phyloP scores from a whole-genome alignment of 2,329 filamentous ascomycete genomes.

The Aspergillus phoenicis region DNA sequence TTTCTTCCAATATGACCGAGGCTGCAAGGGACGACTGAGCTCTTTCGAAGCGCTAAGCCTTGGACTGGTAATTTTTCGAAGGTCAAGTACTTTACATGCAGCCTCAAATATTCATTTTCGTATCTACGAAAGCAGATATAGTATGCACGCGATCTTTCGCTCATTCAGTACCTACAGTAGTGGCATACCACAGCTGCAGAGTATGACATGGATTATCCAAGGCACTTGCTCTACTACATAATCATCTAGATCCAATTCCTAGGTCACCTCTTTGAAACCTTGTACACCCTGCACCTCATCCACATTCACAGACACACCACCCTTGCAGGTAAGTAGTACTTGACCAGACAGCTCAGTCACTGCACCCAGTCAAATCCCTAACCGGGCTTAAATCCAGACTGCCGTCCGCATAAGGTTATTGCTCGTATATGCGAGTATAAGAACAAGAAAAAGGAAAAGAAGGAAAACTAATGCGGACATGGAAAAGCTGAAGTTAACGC shows the following conservation, averaged over 20 bases:
- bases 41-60: not conserved
- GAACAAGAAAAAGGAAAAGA: not conserved
- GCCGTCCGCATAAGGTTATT: not conserved
- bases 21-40: not conserved
- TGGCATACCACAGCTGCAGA: not conserved
- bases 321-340: not conserved
- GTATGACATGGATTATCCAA: not conserved
- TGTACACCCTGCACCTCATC: not conserved
- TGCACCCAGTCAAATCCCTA: not conserved
- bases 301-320: not conserved
- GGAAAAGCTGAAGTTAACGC: too few species aligned
- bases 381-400: not conserved
- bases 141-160: not conserved
- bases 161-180: not conserved
- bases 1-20: not conserved
- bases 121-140: too few species aligned
- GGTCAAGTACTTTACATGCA: not conserved
- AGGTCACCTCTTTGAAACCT: not conserved
- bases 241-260: not conserved
- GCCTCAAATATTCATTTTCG: not conserved
- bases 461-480: too few species aligned
- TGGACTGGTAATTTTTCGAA: too few species aligned
- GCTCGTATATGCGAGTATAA: not conserved
- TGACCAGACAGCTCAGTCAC: not conserved
- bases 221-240: too few species aligned